Percentiles rank a stretch among this genome's conserved stretches.
phyloP scores from a whole-genome alignment of 148 eudicot genomes.

The Nepenthes gracilis region DNA sequence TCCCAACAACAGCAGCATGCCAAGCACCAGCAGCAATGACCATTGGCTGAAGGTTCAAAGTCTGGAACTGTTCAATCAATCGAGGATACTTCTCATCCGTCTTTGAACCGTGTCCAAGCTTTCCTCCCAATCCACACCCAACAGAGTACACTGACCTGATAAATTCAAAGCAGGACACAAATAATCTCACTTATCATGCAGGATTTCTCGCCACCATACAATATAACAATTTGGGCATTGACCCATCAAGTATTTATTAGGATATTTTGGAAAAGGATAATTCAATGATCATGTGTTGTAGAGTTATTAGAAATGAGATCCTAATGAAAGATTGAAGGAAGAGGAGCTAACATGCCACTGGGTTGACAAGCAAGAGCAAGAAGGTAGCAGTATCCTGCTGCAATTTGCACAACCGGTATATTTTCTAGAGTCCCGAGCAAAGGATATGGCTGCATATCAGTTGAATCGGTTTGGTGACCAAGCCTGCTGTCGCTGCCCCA shows the following conservation, averaged over 20 bases:
- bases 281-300: too few species aligned
- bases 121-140: slow-evolving; percentile 97
- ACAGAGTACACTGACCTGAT: slow-evolving; percentile 93
- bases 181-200: neutral
- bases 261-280: too few species aligned
- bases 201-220: too few species aligned
- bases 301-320: too few species aligned
- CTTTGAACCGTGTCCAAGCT: slow-evolving; percentile 79
- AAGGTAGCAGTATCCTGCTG: slow-evolving; percentile 90
- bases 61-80: slow-evolving; percentile 58
- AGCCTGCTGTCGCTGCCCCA: slow-evolving; percentile 79
- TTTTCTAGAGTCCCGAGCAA: slow-evolving; percentile 77
- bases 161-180: slow-evolving; percentile 1
- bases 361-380: slow-evolving; percentile 89
- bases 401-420: slow-evolving; percentile 76
- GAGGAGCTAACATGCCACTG: slow-evolving; percentile 65
- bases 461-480: slow-evolving; percentile 73
- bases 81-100: slow-evolving; percentile 72
- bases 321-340: too few species aligned
- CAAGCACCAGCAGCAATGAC: slow-evolving; percentile 91
- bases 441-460: slow-evolving; percentile 58
- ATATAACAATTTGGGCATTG: too few species aligned
- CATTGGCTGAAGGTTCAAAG: slow-evolving; percentile 65
- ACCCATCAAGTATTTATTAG: too few species aligned
- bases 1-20: slow-evolving; percentile 92